Percentiles rank a stretch among this genome's conserved stretches.
Conservation (phyloP, 2,329 filamentous ascomycete species). For the Penicillium concentricum region DNA sequence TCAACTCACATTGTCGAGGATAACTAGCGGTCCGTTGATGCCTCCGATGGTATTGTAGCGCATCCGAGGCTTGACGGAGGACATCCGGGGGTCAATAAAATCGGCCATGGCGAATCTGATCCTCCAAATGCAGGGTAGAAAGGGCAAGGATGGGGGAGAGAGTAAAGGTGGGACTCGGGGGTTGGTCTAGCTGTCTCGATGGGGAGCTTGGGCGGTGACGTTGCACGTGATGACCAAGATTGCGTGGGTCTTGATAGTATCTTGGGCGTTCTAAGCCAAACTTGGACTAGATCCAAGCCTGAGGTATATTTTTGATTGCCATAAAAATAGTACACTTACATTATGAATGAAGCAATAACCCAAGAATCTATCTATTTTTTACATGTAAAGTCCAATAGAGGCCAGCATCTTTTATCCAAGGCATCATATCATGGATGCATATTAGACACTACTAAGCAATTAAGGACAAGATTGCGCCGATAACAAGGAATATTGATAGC, state of each 20-base stretch:
- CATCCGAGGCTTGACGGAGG: conserved; percentile 66
- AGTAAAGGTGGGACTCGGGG: conserved; percentile 19
- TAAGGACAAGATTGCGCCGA: not conserved
- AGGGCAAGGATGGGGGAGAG: conserved; percentile 12
- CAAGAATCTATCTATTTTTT: not conserved
- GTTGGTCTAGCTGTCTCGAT: conserved; percentile 25
- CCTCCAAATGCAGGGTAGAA: conserved; percentile 2
- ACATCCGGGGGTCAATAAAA: conserved; percentile 48
- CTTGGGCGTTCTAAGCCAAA: not conserved
- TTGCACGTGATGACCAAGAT: conserved; percentile 20
- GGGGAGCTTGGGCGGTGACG: conserved; percentile 27
- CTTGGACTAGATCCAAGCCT: not conserved
- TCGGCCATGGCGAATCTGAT: conserved; percentile 38
- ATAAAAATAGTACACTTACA: too few species aligned
- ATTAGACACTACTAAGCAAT: not conserved
- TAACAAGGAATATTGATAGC: not conserved
- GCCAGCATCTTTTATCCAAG: too few species aligned
- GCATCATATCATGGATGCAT: not conserved
- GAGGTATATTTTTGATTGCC: too few species aligned
- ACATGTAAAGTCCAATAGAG: not conserved
- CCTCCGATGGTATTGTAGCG: conserved; percentile 98
- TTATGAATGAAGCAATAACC: not conserved
- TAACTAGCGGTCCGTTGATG: conserved; percentile 96
- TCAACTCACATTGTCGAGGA: conserved; percentile 82
- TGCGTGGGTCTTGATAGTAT: not conserved